Evolutionary conservation across 345 rosid genomes (phyloP).

Genomic region (Jatropha curcas): DNA sequence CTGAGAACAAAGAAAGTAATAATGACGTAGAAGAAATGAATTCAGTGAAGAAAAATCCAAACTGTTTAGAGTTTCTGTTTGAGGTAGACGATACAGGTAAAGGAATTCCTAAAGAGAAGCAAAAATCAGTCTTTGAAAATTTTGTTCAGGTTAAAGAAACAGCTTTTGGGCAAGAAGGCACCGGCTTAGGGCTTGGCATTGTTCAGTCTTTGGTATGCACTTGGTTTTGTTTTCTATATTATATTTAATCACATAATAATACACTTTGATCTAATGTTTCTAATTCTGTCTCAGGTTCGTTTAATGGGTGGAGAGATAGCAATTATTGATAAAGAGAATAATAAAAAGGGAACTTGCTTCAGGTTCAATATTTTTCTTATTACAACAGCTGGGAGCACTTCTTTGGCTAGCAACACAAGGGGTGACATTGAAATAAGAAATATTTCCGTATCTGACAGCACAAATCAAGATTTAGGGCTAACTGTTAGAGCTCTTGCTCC

Average conservation of each 20-base stretch:
- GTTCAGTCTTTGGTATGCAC: conserved; percentile 74
- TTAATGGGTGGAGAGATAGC: conserved; percentile 84
- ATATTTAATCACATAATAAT: too few species aligned
- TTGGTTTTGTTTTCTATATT: background rate
- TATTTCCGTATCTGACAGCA: conserved; percentile 6
- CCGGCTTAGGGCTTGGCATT: conserved; percentile 87
- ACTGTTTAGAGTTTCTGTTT: conserved; percentile 49
- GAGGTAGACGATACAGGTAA: conserved; percentile 85
- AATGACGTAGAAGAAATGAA: conserved; percentile 25
- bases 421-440: conserved; percentile 32
- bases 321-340: conserved; percentile 55
- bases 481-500: conserved; percentile 35
- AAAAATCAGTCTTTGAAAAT: conserved; percentile 66
- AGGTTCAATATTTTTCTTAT: conserved; percentile 61
- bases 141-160: conserved; percentile 80
- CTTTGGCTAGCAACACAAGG: conserved; percentile 11
- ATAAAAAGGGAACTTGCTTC: conserved; percentile 74
- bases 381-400: conserved; percentile 19
- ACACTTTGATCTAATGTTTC: background rate
- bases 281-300: conserved; percentile 48
- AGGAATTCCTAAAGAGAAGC: conserved; percentile 75
- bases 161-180: conserved; percentile 58
- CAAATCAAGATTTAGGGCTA: conserved; percentile 24
- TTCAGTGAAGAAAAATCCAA: conserved; percentile 22
- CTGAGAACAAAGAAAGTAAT: conserved; percentile 28